A percentile compares a stretch with the other conserved stretches of the same genome.
Conservation (phyloP, 129 eudicot species). For the Oenanthe sinensis region DNA sequence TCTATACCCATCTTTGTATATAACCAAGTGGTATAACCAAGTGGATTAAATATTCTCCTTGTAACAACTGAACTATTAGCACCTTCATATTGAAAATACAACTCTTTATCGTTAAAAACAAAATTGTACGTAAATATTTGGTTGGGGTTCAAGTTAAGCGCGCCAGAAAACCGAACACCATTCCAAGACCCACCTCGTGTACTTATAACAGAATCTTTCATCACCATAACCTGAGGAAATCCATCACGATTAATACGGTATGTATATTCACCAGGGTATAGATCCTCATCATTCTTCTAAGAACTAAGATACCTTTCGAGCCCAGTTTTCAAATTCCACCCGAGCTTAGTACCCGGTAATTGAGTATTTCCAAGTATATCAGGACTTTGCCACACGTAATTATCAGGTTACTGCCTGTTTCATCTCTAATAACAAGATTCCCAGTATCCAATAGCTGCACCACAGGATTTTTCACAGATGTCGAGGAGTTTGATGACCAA, state of each 20-base stretch:
- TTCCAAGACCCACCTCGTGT: slow-evolving; percentile 20
- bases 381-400: too few species aligned
- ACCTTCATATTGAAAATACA: slow-evolving; percentile 13
- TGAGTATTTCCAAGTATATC: background rate
- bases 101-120: slow-evolving; percentile 15
- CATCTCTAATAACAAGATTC: slow-evolving; percentile 24
- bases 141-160: slow-evolving; percentile 7
- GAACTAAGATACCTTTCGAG: background rate
- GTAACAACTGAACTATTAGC: slow-evolving; percentile 13
- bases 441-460: slow-evolving; percentile 24
- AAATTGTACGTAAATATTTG: slow-evolving; percentile 7
- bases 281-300: slow-evolving; percentile 28
- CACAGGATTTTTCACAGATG: background rate
- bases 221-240: background rate
- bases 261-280: slow-evolving; percentile 22
- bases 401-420: background rate
- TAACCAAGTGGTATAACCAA: too few species aligned
- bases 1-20: slow-evolving; percentile 15
- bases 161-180: slow-evolving; percentile 12
- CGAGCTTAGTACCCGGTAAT: slow-evolving; percentile 20
- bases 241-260: background rate
- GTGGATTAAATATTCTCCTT: slow-evolving; percentile 11
- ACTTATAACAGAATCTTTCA: background rate
- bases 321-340: background rate
- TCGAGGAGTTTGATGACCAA: slow-evolving; percentile 8